phyloP scores from a whole-genome alignment of 768 basidiomycete genomes.

The Russula brevipes region DNA sequence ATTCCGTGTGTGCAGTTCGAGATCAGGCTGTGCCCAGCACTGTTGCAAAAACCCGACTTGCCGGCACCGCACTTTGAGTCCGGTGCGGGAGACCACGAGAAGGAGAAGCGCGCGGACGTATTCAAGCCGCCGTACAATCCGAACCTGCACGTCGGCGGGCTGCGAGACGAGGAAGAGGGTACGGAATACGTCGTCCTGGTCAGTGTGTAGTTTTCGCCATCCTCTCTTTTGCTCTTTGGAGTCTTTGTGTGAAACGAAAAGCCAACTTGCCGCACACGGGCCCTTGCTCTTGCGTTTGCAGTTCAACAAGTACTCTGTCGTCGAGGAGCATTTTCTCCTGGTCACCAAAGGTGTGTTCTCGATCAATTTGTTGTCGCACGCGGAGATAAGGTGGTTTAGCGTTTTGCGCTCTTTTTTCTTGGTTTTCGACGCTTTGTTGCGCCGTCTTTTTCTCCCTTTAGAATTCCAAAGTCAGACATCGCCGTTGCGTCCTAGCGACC shows the following conservation, averaged over 20 bases:
- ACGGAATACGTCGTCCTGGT: slow-evolving; percentile 69
- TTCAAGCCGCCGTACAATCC: slow-evolving; percentile 84
- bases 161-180: slow-evolving; percentile 55
- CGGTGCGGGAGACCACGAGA: slow-evolving; percentile 25
- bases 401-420: neutral
- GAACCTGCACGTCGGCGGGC: slow-evolving; percentile 69
- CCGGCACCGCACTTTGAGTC: slow-evolving; percentile 41
- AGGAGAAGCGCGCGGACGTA: slow-evolving; percentile 49
- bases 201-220: slow-evolving; percentile 26
- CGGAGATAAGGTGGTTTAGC: neutral
- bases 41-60: slow-evolving; percentile 69
- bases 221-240: too few relatives aligned
- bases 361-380: neutral
- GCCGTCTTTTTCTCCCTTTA: neutral
- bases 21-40: slow-evolving; percentile 77
- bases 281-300: slow-evolving; percentile 29
- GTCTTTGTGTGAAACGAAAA: neutral
- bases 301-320: slow-evolving; percentile 85
- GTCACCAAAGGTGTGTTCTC: slow-evolving; percentile 65
- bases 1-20: slow-evolving; percentile 55
- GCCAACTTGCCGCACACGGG: too few relatives aligned
- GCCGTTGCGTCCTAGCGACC: slow-evolving; percentile 72
- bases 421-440: too few relatives aligned
- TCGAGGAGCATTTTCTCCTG: slow-evolving; percentile 82
- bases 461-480: slow-evolving; percentile 75